Conservation (phyloP, 1,284 basidiomycete genomes). For the Cutaneotrichosporon cavernicola region DNA sequence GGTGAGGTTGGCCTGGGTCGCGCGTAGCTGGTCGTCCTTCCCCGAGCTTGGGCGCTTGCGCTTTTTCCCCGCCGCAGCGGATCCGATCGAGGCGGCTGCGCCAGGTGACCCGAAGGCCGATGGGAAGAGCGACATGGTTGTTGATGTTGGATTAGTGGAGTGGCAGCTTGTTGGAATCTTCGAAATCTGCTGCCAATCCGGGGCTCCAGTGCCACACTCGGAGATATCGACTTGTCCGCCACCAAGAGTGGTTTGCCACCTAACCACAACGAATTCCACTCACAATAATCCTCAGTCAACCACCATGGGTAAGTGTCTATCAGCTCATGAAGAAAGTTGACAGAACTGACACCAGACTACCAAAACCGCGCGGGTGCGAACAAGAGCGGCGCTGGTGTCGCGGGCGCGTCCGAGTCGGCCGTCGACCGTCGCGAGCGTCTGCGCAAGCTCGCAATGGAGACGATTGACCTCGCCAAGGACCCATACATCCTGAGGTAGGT, state of each 20-base stretch:
- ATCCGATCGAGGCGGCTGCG: too few relatives aligned
- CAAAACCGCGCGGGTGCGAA: conserved; percentile 91
- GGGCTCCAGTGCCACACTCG: conserved; percentile 21
- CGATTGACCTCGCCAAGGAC: conserved; percentile 96
- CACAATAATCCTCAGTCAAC: not conserved
- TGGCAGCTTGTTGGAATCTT: not conserved
- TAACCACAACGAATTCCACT: conserved; percentile 7
- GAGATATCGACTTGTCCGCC: conserved; percentile 10
- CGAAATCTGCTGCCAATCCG: conserved; percentile 17
- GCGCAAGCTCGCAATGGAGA: conserved; percentile 91
- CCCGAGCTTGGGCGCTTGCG: conserved; percentile 61
- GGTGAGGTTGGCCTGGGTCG: conserved; percentile 68
- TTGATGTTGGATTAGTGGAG: not conserved
- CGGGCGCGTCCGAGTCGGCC: conserved; percentile 69
- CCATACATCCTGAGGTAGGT: conserved; percentile 82
- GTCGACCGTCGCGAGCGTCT: conserved; percentile 93
- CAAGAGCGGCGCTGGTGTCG: conserved; percentile 91
- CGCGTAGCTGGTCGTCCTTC: conserved; percentile 50
- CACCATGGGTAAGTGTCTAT: conserved; percentile 24
- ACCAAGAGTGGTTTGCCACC: conserved; percentile 10
- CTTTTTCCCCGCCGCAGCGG: conserved; percentile 52
- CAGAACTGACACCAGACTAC: conserved; percentile 38
- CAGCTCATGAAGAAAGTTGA: not conserved
- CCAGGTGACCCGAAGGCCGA: conserved; percentile 36
- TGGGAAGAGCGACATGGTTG: conserved; percentile 44